Conservation (phyloP, 345 rosid species). For the Hibiscus trionum region DNA sequence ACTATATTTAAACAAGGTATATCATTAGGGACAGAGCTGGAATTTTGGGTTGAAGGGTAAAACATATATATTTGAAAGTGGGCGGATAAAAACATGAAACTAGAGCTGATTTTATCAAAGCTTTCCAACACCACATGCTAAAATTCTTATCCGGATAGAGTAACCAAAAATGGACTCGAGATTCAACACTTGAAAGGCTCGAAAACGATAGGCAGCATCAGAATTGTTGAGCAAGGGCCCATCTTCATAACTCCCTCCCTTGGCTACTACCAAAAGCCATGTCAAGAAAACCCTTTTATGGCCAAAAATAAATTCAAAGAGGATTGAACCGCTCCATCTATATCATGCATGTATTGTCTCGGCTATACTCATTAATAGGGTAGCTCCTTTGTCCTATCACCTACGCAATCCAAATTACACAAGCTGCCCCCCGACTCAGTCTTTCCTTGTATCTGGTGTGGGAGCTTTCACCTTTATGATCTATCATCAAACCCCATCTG, state of each 20-base stretch:
- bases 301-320: background rate
- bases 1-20: too few species aligned
- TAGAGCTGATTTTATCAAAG: background rate
- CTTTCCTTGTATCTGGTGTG: background rate
- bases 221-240: background rate
- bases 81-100: background rate
- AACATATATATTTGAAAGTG: too few species aligned
- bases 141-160: background rate
- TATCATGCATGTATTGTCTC: slow-evolving; percentile 1
- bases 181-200: background rate
- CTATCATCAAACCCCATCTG: background rate
- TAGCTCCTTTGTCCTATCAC: slow-evolving; percentile 19
- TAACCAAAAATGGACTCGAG: background rate
- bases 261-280: background rate
- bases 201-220: background rate
- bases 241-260: background rate
- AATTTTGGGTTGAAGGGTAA: too few species aligned
- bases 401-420: background rate
- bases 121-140: background rate
- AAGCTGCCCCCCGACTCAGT: too few species aligned
- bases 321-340: background rate
- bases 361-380: slow-evolving; percentile 10
- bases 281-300: background rate
- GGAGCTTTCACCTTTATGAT: slow-evolving; percentile 11
- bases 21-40: too few species aligned